A percentile compares a stretch with the other conserved stretches of the same genome.
Evolutionary conservation across 208 protist genomes (phyloP).

Genomic region (Leishmania aethiopica): DNA sequence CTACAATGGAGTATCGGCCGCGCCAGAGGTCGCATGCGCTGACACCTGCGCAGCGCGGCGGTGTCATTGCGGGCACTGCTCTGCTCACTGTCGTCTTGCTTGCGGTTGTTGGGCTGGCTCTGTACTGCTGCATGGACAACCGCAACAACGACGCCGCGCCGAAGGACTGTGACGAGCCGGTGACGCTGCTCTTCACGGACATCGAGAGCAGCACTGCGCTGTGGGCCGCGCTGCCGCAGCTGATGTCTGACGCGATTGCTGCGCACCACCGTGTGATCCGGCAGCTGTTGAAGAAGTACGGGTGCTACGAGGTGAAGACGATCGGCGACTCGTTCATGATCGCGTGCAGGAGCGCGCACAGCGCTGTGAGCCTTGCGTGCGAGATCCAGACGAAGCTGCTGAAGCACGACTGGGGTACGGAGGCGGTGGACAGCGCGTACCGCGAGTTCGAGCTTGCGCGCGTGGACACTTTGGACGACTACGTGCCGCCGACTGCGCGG

Average conservation of each 20-base stretch:
- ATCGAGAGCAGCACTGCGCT: slow-evolving; percentile 82
- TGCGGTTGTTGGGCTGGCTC: background rate
- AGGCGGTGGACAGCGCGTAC: slow-evolving; percentile 50
- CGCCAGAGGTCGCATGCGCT: background rate
- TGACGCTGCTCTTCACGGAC: slow-evolving; percentile 81
- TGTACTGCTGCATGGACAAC: slow-evolving; percentile 22
- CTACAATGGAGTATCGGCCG: slow-evolving; percentile 37
- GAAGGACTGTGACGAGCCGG: slow-evolving; percentile 41
- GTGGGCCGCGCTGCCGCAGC: slow-evolving; percentile 56
- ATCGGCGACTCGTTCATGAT: slow-evolving; percentile 48
- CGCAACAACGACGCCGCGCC: slow-evolving; percentile 56
- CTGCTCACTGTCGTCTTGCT: slow-evolving; percentile 8
- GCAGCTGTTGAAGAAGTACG: slow-evolving; percentile 47
- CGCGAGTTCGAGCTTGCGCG: slow-evolving; percentile 44
- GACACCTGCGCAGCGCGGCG: slow-evolving; percentile 23
- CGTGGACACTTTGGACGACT: slow-evolving; percentile 21
- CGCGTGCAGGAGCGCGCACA: slow-evolving; percentile 51
- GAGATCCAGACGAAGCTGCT: slow-evolving; percentile 64
- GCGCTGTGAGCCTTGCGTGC: slow-evolving; percentile 43
- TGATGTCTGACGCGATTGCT: slow-evolving; percentile 70
- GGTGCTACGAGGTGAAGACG: slow-evolving; percentile 49
- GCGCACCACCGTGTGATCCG: slow-evolving; percentile 77
- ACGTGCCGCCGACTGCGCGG: slow-evolving; percentile 31
- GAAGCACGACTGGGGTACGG: slow-evolving; percentile 52
- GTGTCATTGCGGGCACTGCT: slow-evolving; percentile 36